Evolutionary conservation across 768 basidiomycete genomes (phyloP).

Genomic region (Tylopilus vinaceipallidus): DNA sequence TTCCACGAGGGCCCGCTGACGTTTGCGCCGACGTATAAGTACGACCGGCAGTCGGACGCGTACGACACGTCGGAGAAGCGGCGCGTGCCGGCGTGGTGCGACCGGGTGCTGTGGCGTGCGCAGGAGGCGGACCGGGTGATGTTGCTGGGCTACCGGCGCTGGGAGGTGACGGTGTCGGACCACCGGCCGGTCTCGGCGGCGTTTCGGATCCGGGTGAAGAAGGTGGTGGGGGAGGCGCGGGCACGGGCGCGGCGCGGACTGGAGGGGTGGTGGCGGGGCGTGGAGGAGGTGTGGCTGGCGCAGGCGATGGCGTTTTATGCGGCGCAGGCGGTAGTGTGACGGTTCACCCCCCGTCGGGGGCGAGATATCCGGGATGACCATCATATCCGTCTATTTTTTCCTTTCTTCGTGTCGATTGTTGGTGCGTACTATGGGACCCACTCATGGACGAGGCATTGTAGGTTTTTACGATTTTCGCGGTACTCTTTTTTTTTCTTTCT

Average conservation of each 20-base stretch:
- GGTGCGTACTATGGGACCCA: too few relatives aligned
- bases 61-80: constrained; percentile 91
- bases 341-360: background rate
- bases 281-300: constrained; percentile 31
- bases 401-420: too few relatives aligned
- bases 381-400: too few relatives aligned
- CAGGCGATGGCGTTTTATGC: constrained; percentile 35
- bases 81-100: constrained; percentile 94
- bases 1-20: constrained; percentile 82
- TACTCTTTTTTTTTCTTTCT: too few relatives aligned
- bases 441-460: too few relatives aligned
- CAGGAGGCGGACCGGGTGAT: constrained; percentile 55
- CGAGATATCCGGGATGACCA: too few relatives aligned
- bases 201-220: constrained; percentile 74
- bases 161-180: constrained; percentile 87
- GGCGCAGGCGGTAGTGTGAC: constrained; percentile 29
- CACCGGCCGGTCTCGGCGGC: constrained; percentile 86
- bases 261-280: constrained; percentile 49
- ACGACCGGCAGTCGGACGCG: constrained; percentile 71
- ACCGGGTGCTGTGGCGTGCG: constrained; percentile 82
- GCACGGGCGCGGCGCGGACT: constrained; percentile 55
- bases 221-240: constrained; percentile 57
- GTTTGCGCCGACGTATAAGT: constrained; percentile 94
- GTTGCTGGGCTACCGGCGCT: constrained; percentile 72
- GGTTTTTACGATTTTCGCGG: too few relatives aligned